phyloP scores from a whole-genome alignment of 140 eudicot species.

The Senecio squalidus region DNA sequence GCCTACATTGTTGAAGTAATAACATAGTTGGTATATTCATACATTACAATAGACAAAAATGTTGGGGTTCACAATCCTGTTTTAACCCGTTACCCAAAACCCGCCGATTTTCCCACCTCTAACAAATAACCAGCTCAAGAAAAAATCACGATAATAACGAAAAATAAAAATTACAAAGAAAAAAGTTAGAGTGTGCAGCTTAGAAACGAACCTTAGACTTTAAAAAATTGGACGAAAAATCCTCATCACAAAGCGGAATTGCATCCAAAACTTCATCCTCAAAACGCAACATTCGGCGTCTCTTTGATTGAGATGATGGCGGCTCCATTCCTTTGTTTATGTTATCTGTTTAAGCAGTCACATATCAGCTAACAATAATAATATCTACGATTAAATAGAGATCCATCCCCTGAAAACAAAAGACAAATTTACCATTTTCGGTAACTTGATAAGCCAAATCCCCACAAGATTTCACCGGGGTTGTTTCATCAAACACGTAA shows the following conservation, averaged over 20 bases:
- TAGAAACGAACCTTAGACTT: slow-evolving; percentile 61
- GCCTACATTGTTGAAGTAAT: too few species aligned
- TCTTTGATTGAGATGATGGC: slow-evolving; percentile 56
- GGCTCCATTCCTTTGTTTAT: slow-evolving; percentile 41
- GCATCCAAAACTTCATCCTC: slow-evolving; percentile 41
- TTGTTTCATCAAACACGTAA: slow-evolving; percentile 54
- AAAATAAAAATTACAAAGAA: background rate
- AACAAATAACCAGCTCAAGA: slow-evolving; percentile 1
- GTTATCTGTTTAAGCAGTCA: slow-evolving; percentile 31
- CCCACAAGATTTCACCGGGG: slow-evolving; percentile 83
- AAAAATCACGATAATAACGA: background rate
- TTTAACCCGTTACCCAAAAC: too few species aligned
- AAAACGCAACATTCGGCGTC: slow-evolving; percentile 85
- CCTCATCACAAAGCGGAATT: slow-evolving; percentile 52
- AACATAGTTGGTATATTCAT: too few species aligned
- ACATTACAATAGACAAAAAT: too few species aligned
- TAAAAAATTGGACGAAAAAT: slow-evolving; percentile 42
- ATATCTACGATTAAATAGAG: background rate
- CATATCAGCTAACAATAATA: slow-evolving; percentile 8
- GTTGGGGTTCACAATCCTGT: too few species aligned
- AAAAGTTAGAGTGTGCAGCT: background rate
- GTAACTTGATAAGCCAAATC: slow-evolving; percentile 55
- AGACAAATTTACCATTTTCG: slow-evolving; percentile 31
- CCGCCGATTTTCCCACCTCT: too few species aligned
- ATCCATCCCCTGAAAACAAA: background rate